Base-by-base conservation (phyloP, 2,329 filamentous ascomycete species). In the Colletotrichum gloeosporioides region DNA sequence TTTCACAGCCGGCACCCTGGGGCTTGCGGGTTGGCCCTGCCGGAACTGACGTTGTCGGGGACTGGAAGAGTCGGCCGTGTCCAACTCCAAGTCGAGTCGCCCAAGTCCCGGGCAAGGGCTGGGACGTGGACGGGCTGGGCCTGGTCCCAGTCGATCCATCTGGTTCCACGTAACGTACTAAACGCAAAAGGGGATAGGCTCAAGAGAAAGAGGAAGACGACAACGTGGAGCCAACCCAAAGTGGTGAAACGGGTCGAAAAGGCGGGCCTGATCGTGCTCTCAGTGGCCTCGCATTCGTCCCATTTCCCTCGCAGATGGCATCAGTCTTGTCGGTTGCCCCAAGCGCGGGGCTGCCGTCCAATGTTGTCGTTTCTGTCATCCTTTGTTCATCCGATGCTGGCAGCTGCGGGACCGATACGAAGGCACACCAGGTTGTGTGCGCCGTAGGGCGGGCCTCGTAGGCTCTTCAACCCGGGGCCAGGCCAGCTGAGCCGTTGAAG, bases 111-210 rank as follows among this genome's bases (percentile, higher is more conserved):
- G 34, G 49, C 61, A 53, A 53, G 44, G 44, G 44, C 44, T 53
- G 44, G n/a, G n/a, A 53, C n/a, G 44, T 71, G 57, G 36, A 59
- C 18, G 66, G 64, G 66, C 65, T 75, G 75, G 74, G 39, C 70
- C 53, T 59, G 49, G 65, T 63, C 29, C 22, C 27, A 67, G 74
- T 61, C 57, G 59, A 75, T 75, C 75, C 65, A 63, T 75, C 66
- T 32, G 53, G 66, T n/a, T 67, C 75, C 75, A 76, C 72, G 72
- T 76, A 75, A 71, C 32, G 31, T 25, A 61, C 75, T 67, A 75
- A 70, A 31, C 72, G 61, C 12, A 75, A 77, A 66, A 44, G 57
- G 66, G 75, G 22, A 77, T 71, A 63, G 66, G 22, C 36, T 34
- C 25, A 29, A 72, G 59, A 57, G 53, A 25, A 18, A 44, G 25